phyloP scores from a whole-genome alignment of 306 rosid species.

The Albizia julibrissin region DNA sequence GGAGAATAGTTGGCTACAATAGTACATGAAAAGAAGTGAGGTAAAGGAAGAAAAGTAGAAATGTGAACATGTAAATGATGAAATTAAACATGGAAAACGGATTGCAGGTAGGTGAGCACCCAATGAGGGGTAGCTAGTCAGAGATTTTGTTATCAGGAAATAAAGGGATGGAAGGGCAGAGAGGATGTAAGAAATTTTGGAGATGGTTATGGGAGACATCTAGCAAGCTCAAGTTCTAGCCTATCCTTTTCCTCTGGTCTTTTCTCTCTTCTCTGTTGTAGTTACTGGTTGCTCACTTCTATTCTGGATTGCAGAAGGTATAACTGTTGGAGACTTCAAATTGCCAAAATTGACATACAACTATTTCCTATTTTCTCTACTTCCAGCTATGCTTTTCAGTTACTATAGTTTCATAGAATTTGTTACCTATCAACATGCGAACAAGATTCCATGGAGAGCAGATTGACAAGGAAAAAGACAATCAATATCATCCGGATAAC shows the following conservation, averaged over 20 bases:
- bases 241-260: background rate
- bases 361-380: background rate
- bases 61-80: conserved; percentile 4
- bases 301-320: background rate
- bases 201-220: background rate
- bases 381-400: background rate
- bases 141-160: background rate
- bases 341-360: background rate
- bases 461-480: conserved; percentile 7
- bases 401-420: background rate
- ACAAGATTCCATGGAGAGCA: conserved; percentile 7
- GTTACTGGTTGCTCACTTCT: background rate
- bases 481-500: conserved; percentile 10
- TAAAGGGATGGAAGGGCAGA: background rate
- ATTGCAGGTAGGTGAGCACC: too few relatives aligned
- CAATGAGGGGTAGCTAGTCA: background rate
- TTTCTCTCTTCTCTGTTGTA: background rate
- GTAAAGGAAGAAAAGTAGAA: background rate
- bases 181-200: background rate
- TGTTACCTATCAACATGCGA: background rate
- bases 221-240: background rate
- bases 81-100: background rate
- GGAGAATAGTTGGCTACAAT: background rate
- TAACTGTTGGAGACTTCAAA: background rate
- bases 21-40: background rate